A percentile compares a stretch with the other conserved stretches of the same genome.
Evolutionary conservation across 1,284 basidiomycete genomes (phyloP).

Genomic region (Mycosarcoma maydis): DNA sequence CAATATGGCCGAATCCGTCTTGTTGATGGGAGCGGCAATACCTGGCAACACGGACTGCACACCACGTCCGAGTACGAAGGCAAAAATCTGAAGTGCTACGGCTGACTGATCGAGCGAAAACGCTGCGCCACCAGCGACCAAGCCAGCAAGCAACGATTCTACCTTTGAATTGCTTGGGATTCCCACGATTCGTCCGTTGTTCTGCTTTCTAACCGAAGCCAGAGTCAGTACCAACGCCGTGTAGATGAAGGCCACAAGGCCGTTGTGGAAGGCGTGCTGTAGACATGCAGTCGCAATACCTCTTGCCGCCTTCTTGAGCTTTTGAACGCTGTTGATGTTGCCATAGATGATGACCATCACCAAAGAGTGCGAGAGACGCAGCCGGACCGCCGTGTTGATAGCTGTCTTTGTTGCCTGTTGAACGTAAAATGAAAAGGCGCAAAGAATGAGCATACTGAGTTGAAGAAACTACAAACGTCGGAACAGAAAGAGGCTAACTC

Average conservation of each 20-base stretch:
- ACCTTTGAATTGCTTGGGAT: neutral
- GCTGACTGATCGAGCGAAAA: neutral
- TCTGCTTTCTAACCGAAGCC: neutral
- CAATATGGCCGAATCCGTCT: neutral
- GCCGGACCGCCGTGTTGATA: neutral
- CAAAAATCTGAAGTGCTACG: neutral
- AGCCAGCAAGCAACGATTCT: neutral
- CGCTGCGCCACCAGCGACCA: neutral
- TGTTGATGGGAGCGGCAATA: neutral
- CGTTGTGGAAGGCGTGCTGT: neutral
- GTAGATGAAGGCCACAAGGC: neutral
- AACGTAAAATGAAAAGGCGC: neutral
- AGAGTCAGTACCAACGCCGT: neutral
- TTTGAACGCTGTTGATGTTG: neutral
- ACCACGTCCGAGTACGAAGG: neutral
- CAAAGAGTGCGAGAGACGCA: neutral
- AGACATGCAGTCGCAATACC: neutral
- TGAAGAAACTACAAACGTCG: neutral
- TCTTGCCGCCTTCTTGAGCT: neutral
- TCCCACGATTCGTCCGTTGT: neutral
- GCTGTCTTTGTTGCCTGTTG: neutral
- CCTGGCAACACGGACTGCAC: neutral
- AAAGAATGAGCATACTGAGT: neutral
- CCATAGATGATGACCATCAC: conserved; percentile 1
- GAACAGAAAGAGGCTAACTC: neutral